phyloP scores from a whole-genome alignment of 371 early-diverging fungal genomes.

The Parasitella parasitica region DNA sequence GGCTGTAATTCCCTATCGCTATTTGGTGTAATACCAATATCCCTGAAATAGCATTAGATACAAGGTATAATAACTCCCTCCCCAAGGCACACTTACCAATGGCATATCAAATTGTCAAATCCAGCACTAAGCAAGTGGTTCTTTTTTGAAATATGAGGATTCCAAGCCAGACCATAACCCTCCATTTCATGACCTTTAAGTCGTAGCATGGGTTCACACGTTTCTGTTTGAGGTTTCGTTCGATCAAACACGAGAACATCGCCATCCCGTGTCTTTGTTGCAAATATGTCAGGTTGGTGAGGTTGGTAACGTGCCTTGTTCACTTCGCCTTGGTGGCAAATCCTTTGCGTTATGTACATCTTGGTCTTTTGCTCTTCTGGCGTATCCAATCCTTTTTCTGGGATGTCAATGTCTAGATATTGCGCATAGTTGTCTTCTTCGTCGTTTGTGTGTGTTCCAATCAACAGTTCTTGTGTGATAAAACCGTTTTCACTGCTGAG shows the following conservation, averaged over 20 bases:
- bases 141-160: constrained; percentile 54
- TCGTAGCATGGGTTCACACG: constrained; percentile 81
- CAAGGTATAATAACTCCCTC: neutral
- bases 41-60: constrained; percentile 21
- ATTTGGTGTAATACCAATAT: constrained; percentile 29
- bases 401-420: constrained; percentile 87
- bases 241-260: constrained; percentile 96
- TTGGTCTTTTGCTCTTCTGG: constrained; percentile 18
- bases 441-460: constrained; percentile 97
- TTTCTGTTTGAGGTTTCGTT: constrained; percentile 59
- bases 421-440: constrained; percentile 94
- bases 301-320: constrained; percentile 96
- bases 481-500: constrained; percentile 34
- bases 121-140: constrained; percentile 79
- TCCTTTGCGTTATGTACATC: constrained; percentile 71
- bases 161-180: constrained; percentile 89
- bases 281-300: constrained; percentile 90
- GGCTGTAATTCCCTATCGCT: constrained; percentile 73
- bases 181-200: constrained; percentile 92
- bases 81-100: constrained; percentile 59
- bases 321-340: constrained; percentile 94
- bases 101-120: constrained; percentile 84
- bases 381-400: constrained; percentile 55
- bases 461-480: constrained; percentile 77
- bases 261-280: constrained; percentile 88